Evolutionary conservation across 1,284 basidiomycete species (phyloP).

Genomic region (Sanghuangporus weigelae): DNA sequence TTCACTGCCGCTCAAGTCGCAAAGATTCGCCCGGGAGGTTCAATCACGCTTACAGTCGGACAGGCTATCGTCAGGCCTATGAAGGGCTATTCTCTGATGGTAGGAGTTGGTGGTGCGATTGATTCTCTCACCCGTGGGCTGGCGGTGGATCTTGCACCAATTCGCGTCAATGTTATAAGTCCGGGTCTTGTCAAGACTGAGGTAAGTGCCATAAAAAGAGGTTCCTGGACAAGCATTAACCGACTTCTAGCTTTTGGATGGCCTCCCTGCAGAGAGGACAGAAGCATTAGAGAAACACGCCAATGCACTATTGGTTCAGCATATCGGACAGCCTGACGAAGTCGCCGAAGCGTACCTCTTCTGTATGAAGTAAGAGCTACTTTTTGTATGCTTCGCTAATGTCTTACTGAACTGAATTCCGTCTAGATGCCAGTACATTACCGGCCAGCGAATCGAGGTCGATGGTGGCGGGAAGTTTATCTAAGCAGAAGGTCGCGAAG

Average conservation of each 20-base stretch:
- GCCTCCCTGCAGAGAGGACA: constrained; percentile 13
- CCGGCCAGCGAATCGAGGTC: constrained; percentile 21
- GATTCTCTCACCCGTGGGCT: constrained; percentile 21
- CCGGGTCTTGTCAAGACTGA: constrained; percentile 20
- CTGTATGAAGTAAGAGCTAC: constrained; percentile 21
- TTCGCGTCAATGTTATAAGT: constrained; percentile 21
- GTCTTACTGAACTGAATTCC: neutral
- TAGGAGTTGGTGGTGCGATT: constrained; percentile 20
- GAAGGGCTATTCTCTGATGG: constrained; percentile 18
- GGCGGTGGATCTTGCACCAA: constrained; percentile 23
- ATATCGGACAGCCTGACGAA: constrained; percentile 20
- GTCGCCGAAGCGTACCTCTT: constrained; percentile 23
- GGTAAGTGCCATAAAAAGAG: neutral
- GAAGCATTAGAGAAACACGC: constrained; percentile 11
- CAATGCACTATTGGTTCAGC: constrained; percentile 19
- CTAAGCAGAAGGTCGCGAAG: constrained; percentile 8
- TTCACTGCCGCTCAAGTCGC: constrained; percentile 19
- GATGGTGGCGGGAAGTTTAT: constrained; percentile 20
- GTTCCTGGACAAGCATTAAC: neutral
- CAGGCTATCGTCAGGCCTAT: constrained; percentile 17
- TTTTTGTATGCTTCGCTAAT: neutral
- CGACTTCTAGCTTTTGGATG: constrained; percentile 4
- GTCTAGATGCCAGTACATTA: constrained; percentile 21
- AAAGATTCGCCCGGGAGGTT: constrained; percentile 18
- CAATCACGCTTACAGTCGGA: constrained; percentile 20